Conservation (phyloP, 768 basidiomycete genomes). For the Kwoniella dejecticola region DNA sequence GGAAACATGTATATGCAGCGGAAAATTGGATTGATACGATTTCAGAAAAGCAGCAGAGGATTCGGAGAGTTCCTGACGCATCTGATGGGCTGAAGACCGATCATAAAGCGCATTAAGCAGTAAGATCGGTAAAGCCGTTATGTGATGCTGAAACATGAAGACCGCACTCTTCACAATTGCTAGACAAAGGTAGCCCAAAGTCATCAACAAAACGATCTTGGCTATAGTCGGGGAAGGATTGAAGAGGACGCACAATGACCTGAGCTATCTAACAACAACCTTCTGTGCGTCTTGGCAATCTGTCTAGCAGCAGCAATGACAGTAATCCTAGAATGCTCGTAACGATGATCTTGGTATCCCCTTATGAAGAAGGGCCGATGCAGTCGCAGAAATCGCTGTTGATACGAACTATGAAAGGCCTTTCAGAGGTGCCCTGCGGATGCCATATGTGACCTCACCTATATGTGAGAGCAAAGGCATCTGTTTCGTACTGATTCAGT, state of each 20-base stretch:
- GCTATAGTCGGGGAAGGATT: background rate
- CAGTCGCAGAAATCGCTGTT: conserved; percentile 16
- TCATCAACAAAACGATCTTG: background rate
- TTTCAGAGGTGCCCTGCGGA: no score
- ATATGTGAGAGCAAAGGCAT: conserved; percentile 9
- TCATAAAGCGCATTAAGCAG: conserved; percentile 16
- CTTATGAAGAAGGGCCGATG: conserved; percentile 21
- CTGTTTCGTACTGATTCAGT: conserved; percentile 2
- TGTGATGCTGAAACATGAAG: conserved; percentile 18
- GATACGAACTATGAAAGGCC: conserved; percentile 22
- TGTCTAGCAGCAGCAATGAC: conserved; percentile 9
- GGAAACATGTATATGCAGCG: background rate
- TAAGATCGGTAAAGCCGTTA: conserved; percentile 13
- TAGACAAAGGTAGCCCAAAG: background rate
- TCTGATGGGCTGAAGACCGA: background rate
- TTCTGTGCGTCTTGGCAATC: conserved; percentile 11
- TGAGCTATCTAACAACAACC: background rate
- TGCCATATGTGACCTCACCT: no score
- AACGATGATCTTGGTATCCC: conserved; percentile 12
- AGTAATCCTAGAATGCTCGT: background rate
- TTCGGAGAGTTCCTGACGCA: background rate
- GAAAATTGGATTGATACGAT: background rate
- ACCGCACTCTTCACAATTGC: conserved; percentile 1
- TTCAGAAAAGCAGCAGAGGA: conserved; percentile 2
- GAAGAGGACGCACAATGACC: background rate